Base-by-base conservation (phyloP, 306 rosid species). In the Mimosa bimucronata region DNA sequence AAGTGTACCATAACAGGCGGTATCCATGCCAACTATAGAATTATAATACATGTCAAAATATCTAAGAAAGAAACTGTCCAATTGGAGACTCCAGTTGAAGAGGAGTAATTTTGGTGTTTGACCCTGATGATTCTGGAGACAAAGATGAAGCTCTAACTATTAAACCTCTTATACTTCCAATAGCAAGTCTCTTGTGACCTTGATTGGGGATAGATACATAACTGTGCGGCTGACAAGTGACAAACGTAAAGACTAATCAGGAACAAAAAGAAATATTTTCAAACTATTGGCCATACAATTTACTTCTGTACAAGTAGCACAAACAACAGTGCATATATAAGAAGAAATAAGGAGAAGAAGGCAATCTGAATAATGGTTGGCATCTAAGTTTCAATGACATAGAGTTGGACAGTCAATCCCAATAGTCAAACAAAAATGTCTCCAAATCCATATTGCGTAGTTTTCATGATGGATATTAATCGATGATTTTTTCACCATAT, bases 11-110 rank as follows among this genome's bases (percentile, higher is more conserved):
- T n/a, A n/a, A n/a, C n/a, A n/a, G n/a, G n/a, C n/a, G 92, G 92
- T 95, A 83, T 95, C 99, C 90, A 95, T 88, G 61, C 99, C 99
- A 83, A 85, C 99, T 95, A 84, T 82, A 87, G 11, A 85, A 73
- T 60, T 81, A 61, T 19, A 84, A 77, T 53, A 86, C 81, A 84
- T 77, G 73, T 53, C 70, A 78, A n/a, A 95, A 80, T 58, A 93
- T 93, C 85, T 93, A 88, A 77, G 97, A 87, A 72, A 95, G 86
- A 76, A 95, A 91, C 90, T 87, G 98, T 6, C 99, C 99, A 18
- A 93, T 71, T 16, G 99, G 98, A 48, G 99, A 95, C 80, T 93
- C 98, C 78, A 95, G 78, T 89, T 79, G 88, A 83, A 95, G 90
- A 2, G 99, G 99, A 71, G 97, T 98, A 72, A 95, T 85, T 44